phyloP scores from a whole-genome alignment of 106 monocot genomes.

The Alisma plantagoaquatica region DNA sequence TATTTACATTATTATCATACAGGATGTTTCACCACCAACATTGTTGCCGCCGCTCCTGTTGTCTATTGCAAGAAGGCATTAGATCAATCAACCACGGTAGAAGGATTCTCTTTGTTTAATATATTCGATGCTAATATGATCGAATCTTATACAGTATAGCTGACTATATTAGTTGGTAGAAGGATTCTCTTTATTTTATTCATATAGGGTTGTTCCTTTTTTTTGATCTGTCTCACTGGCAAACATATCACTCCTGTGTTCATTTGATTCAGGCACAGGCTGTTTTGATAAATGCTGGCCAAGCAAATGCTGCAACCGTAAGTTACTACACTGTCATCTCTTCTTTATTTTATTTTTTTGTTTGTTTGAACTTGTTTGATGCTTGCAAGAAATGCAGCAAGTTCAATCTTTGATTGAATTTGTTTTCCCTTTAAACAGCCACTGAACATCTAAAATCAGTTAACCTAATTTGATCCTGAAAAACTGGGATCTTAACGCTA shows the following conservation, averaged over 20 bases:
- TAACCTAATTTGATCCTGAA: too few species aligned
- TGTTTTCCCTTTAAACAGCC: too few species aligned
- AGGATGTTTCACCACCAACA: conserved; percentile 87
- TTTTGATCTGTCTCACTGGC: not conserved
- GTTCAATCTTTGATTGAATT: too few species aligned
- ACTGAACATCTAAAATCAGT: too few species aligned
- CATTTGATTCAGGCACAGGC: conserved; percentile 59
- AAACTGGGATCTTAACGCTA: too few species aligned
- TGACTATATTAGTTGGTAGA: not conserved
- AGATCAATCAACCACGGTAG: conserved; percentile 38
- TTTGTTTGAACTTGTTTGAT: too few species aligned
- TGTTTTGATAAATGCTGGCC: conserved; percentile 95
- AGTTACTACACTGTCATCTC: too few species aligned
- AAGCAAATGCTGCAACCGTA: conserved; percentile 99
- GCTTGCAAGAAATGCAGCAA: too few species aligned
- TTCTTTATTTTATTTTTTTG: too few species aligned
- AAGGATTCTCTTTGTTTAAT: not conserved
- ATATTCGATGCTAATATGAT: too few species aligned
- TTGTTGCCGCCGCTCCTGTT: conserved; percentile 96
- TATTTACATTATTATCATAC: too few species aligned
- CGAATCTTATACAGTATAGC: too few species aligned
- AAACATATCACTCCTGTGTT: not conserved
- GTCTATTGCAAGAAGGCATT: conserved; percentile 65
- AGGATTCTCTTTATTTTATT: not conserved
- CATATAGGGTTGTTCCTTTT: not conserved